These are phyloP conservation scores for Zymoseptoria crescenta DNA, from an alignment of 2,329 filamentous ascomycete genomes.

Conservation along the genomic window DNA sequence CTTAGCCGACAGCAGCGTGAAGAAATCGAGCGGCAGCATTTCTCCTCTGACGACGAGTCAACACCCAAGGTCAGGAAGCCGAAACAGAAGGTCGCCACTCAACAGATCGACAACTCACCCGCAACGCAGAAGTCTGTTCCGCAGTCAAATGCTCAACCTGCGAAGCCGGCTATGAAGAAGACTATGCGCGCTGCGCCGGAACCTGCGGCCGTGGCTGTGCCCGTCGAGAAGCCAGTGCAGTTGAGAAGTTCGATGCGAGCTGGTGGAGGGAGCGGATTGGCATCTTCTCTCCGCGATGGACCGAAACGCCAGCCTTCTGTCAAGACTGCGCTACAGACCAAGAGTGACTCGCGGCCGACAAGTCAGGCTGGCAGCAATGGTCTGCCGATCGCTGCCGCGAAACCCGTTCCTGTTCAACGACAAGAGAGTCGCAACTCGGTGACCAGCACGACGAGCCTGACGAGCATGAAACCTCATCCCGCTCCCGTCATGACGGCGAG, in stretches of 20 bases:
- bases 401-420: constrained; percentile 9
- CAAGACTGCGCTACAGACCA: constrained; percentile 10
- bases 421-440: constrained; percentile 2
- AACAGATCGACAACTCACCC: constrained; percentile 8
- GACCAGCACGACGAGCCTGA: not conserved
- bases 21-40: constrained; percentile 50
- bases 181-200: constrained; percentile 26
- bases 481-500: constrained; percentile 15
- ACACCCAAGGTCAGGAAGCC: constrained; percentile 30
- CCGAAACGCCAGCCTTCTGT: constrained; percentile 14
- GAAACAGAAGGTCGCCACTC: constrained; percentile 33
- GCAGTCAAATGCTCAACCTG: constrained; percentile 26
- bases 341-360: constrained; percentile 12
- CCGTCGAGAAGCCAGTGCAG: constrained; percentile 19
- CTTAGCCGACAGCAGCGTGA: constrained; percentile 56
- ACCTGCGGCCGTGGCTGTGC: constrained; percentile 10
- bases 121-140: constrained; percentile 7
- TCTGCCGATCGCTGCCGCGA: constrained; percentile 4
- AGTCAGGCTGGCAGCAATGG: constrained; percentile 3
- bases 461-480: constrained; percentile 2
- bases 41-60: constrained; percentile 25
- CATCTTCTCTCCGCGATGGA: constrained; percentile 22
- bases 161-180: constrained; percentile 37
- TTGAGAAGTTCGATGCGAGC: constrained; percentile 34
- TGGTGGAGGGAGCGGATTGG: constrained; percentile 27